Conservation (phyloP, 208 protist genomes). For the Leishmania martiniquensis region DNA sequence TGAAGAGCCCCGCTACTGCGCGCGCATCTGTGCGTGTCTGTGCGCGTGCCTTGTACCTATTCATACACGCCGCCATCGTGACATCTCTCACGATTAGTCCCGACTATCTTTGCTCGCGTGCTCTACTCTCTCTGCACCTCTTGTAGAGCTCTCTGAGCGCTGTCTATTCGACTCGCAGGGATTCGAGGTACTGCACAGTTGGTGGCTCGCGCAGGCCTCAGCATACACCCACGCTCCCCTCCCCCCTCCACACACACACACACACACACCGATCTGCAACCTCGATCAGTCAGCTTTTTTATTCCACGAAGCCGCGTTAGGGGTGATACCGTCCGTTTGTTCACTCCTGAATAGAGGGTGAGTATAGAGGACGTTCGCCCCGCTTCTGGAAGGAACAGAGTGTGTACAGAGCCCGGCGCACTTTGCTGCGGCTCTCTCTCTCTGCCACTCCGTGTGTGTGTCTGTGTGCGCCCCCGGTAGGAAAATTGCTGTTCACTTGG, state of each 20-base stretch:
- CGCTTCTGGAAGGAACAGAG: not conserved
- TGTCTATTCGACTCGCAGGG: not conserved
- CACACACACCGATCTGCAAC: not conserved
- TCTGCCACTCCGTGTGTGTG: not conserved
- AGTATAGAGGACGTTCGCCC: not conserved
- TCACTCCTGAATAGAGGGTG: not conserved
- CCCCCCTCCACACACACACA: too few relatives aligned
- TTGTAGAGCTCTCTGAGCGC: not conserved
- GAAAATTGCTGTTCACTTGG: not conserved
- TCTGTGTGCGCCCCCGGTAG: not conserved
- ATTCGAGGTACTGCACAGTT: not conserved
- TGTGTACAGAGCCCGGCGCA: not conserved
- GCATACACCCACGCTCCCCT: not conserved
- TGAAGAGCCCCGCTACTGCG: not conserved
- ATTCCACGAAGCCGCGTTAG: not conserved
- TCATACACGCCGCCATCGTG: not conserved
- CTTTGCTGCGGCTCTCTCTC: not conserved
- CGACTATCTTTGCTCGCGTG: not conserved
- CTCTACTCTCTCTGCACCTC: not conserved
- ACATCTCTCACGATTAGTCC: not conserved
- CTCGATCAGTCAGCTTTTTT: not conserved
- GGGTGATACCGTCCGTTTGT: not conserved
- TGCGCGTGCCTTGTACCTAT: not conserved
- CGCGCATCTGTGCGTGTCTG: not conserved
- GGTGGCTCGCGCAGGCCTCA: not conserved